A percentile compares a stretch with the other conserved stretches of the same genome.
These are phyloP conservation scores for Stemphylium beticola DNA, from an alignment of 2,329 filamentous ascomycete genomes.

Conservation along the genomic window DNA sequence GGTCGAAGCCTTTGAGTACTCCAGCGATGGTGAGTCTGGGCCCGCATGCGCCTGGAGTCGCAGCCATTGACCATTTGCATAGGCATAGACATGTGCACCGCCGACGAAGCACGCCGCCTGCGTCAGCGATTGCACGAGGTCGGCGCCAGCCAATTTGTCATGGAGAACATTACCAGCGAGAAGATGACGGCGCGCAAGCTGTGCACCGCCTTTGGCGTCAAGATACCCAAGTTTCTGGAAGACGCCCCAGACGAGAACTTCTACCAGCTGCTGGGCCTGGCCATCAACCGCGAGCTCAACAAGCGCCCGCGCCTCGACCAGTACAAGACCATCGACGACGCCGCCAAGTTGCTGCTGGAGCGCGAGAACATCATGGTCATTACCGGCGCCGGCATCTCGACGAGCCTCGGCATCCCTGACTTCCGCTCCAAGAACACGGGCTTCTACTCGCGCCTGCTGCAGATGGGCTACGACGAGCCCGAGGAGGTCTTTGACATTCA, in stretches of 20 bases:
- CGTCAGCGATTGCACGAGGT: slow-evolving; percentile 74
- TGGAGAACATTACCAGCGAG: slow-evolving; percentile 61
- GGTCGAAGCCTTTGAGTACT: slow-evolving; percentile 37
- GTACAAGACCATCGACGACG: slow-evolving; percentile 89
- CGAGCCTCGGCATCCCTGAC: slow-evolving; percentile 94
- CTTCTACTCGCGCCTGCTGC: slow-evolving; percentile 83
- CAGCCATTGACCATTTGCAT: slow-evolving; percentile 15
- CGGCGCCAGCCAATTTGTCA: slow-evolving; percentile 79
- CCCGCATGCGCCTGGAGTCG: background rate
- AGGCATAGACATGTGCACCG: slow-evolving; percentile 41
- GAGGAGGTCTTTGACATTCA: slow-evolving; percentile 95
- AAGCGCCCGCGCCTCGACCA: slow-evolving; percentile 79
- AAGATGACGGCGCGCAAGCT: slow-evolving; percentile 80
- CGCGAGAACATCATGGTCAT: slow-evolving; percentile 88
- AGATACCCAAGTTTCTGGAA: slow-evolving; percentile 75
- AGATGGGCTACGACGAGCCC: slow-evolving; percentile 79
- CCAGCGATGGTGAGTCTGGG: slow-evolving; percentile 26
- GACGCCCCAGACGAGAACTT: slow-evolving; percentile 75
- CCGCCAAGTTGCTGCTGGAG: slow-evolving; percentile 74
- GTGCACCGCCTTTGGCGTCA: slow-evolving; percentile 83
- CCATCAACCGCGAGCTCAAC: slow-evolving; percentile 78
- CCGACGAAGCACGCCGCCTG: slow-evolving; percentile 67
- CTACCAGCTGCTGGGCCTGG: slow-evolving; percentile 75
- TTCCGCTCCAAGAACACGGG: slow-evolving; percentile 94
- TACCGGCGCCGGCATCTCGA: slow-evolving; percentile 95